phyloP scores from a whole-genome alignment of 1,139 yeast genomes.

The Sugiyamaella sp. region DNA sequence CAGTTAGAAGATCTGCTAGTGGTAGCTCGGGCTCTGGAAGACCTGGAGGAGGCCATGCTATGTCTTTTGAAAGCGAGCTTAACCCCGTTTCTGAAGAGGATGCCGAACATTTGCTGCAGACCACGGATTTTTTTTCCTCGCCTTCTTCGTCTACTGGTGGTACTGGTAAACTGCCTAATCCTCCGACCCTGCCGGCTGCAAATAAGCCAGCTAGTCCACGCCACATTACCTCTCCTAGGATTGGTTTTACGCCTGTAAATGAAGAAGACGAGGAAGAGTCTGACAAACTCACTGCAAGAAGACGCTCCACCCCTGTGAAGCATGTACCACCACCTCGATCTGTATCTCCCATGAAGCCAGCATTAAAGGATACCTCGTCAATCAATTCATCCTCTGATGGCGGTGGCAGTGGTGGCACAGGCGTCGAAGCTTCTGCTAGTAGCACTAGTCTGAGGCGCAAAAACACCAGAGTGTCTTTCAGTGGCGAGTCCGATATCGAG shows the following conservation, averaged over 20 bases:
- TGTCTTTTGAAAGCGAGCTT: slow-evolving; percentile 41
- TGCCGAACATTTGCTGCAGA: slow-evolving; percentile 16
- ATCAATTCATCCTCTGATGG: slow-evolving; percentile 27
- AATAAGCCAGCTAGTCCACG: slow-evolving; percentile 1
- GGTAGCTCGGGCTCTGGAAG: slow-evolving; percentile 15
- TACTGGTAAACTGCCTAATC: slow-evolving; percentile 5
- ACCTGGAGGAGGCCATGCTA: slow-evolving; percentile 29
- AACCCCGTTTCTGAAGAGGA: slow-evolving; percentile 42
- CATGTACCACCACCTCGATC: slow-evolving; percentile 37
- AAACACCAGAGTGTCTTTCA: slow-evolving; percentile 27
- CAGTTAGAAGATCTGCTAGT: slow-evolving; percentile 20
- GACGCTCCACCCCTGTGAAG: slow-evolving; percentile 11
- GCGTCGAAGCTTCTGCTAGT: not conserved
- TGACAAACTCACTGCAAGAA: not conserved
- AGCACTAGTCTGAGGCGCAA: slow-evolving; percentile 18
- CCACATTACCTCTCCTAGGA: slow-evolving; percentile 8
- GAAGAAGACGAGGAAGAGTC: slow-evolving; percentile 10
- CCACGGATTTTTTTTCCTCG: slow-evolving; percentile 18
- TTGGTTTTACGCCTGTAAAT: slow-evolving; percentile 13
- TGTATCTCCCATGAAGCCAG: slow-evolving; percentile 40
- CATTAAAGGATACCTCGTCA: slow-evolving; percentile 35
- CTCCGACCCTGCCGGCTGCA: slow-evolving; percentile 12
- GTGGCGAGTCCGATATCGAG: slow-evolving; percentile 22
- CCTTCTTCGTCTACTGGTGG: slow-evolving; percentile 7
- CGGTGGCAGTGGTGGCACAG: slow-evolving; percentile 8